These are phyloP conservation scores for Artemisia argyi DNA, from an alignment of 129 eudicot species.

Conservation along the genomic window DNA sequence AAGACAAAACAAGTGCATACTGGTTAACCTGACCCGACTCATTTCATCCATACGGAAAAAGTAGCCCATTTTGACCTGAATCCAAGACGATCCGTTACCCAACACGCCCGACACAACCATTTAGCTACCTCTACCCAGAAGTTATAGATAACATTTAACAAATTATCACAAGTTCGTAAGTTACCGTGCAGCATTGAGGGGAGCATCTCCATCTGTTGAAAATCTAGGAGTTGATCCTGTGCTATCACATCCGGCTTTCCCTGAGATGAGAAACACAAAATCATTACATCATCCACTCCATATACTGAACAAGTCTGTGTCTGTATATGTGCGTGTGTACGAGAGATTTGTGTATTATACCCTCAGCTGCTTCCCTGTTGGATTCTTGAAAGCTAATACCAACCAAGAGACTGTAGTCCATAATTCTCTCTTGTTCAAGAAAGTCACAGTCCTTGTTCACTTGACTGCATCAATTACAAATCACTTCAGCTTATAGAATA, in stretches of 20 bases:
- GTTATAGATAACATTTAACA: background rate
- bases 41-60: background rate
- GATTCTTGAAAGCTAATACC: slow-evolving; percentile 75
- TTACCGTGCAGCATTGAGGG: slow-evolving; percentile 51
- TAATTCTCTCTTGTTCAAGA: slow-evolving; percentile 89
- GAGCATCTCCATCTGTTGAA: slow-evolving; percentile 43
- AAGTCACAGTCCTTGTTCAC: slow-evolving; percentile 84
- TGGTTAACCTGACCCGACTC: background rate
- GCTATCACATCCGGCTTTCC: slow-evolving; percentile 25
- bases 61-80: background rate
- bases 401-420: slow-evolving; percentile 91
- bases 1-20: background rate
- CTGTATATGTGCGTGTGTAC: background rate
- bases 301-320: slow-evolving; percentile 2
- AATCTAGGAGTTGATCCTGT: slow-evolving; percentile 43
- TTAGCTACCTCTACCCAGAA: background rate
- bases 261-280: slow-evolving; percentile 29
- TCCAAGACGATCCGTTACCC: background rate
- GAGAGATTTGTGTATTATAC: slow-evolving; percentile 22
- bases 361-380: slow-evolving; percentile 32
- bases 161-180: background rate
- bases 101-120: background rate
- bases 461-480: slow-evolving; percentile 56
- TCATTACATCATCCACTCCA: background rate
- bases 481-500: background rate